A percentile compares a stretch with the other conserved stretches of the same genome.
phyloP scores from a whole-genome alignment of 2,329 filamentous ascomycete species.

The Plectosphaerella sp. region DNA sequence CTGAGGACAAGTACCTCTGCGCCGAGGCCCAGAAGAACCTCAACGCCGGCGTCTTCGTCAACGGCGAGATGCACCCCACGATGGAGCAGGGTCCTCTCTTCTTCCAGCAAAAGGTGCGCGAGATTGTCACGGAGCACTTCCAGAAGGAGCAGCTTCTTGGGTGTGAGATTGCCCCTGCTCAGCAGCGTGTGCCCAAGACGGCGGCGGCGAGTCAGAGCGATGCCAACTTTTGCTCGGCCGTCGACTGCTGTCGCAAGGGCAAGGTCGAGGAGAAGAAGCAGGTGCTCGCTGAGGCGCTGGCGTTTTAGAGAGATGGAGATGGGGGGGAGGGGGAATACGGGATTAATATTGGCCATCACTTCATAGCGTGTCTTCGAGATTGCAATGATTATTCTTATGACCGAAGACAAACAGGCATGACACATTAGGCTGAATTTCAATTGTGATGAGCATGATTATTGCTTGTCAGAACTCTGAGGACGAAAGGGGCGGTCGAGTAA shows the following conservation, averaged over 20 bases:
- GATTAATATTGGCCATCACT: not conserved
- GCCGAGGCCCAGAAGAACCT: slow-evolving; percentile 55
- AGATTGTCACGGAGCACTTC: slow-evolving; percentile 41
- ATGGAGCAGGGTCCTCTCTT: slow-evolving; percentile 49
- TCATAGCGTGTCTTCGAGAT: no score
- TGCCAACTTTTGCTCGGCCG: slow-evolving; percentile 25
- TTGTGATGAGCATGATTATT: no score
- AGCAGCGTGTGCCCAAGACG: slow-evolving; percentile 24
- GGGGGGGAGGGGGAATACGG: not conserved
- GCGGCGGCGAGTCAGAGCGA: slow-evolving; percentile 20
- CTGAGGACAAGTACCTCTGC: slow-evolving; percentile 61
- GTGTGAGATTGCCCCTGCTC: slow-evolving; percentile 49
- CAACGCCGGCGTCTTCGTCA: slow-evolving; percentile 56
- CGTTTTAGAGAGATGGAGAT: slow-evolving; percentile 8
- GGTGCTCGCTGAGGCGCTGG: slow-evolving; percentile 14
- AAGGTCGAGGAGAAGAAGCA: slow-evolving; percentile 9
- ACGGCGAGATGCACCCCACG: slow-evolving; percentile 57
- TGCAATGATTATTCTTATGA: no score
- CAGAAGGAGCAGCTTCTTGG: slow-evolving; percentile 38
- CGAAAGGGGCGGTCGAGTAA: no score
- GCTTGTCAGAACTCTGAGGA: no score
- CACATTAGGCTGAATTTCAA: no score
- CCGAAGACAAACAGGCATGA: not conserved
- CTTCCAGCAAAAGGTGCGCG: slow-evolving; percentile 48
- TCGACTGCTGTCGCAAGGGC: slow-evolving; percentile 24